A percentile compares a stretch with the other conserved stretches of the same genome.
Conservation (phyloP, 257 asterid species). For the Jaltomata sinuosa region DNA sequence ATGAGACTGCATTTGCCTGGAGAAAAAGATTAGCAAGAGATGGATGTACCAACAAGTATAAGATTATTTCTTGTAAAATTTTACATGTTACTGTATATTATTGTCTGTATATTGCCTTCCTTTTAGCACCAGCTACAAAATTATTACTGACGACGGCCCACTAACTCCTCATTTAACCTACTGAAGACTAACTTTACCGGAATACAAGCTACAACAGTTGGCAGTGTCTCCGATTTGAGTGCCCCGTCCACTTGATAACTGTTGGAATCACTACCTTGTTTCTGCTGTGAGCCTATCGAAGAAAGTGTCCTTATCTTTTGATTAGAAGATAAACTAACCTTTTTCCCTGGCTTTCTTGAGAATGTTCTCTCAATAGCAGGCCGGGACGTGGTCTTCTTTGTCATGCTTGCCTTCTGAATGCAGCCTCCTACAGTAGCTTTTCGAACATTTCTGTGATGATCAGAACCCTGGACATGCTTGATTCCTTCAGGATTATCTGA, state of each 20-base stretch:
- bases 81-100: conserved; percentile 45
- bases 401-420: conserved; percentile 16
- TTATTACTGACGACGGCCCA: conserved; percentile 52
- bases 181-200: conserved; percentile 93
- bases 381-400: conserved; percentile 17
- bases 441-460: conserved; percentile 18
- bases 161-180: conserved; percentile 81
- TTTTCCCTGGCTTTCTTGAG: conserved; percentile 44
- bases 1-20: neutral
- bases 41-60: conserved; percentile 14
- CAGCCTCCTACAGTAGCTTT: conserved; percentile 11
- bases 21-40: neutral
- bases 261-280: conserved; percentile 22
- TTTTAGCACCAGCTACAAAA: neutral
- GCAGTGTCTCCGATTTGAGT: conserved; percentile 37
- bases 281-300: conserved; percentile 49
- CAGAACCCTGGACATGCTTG: conserved; percentile 14
- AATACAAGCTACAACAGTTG: conserved; percentile 68
- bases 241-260: conserved; percentile 28
- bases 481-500: conserved; percentile 24
- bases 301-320: conserved; percentile 78
- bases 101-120: conserved; percentile 23
- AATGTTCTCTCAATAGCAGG: conserved; percentile 25
- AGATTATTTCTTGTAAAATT: conserved; percentile 46
- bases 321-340: conserved; percentile 34